Base-by-base conservation (phyloP, 2,329 filamentous ascomycete genomes). In the Xylogone sp. region DNA sequence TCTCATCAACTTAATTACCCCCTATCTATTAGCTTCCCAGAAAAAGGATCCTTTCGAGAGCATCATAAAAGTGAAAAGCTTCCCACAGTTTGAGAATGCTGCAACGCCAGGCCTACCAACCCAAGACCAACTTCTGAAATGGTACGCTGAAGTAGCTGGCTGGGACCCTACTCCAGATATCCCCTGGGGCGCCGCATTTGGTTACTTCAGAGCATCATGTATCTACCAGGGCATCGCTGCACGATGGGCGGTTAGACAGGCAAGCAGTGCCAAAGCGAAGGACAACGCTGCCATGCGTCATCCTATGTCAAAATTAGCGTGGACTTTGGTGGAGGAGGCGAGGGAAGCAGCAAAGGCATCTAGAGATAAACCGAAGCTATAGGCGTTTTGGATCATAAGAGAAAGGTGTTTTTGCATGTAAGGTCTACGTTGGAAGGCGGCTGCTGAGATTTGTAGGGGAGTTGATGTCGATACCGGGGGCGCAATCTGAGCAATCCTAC, bases 211-310 rank as follows among this genome's bases (percentile, higher is more conserved):
- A 60, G 70, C 77, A 49, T 75, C 82, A 24, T 83, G 77, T 47
- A 83, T 88, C 56, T 81, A 76, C 60, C 94, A 99, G 74, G 94
- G 94, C 2, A 97, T 99, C 67, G 92, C 92, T 46, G 94, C 94
- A 46, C 76, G 94, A 57, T 88, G 88, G 68, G 94, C 94, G 21
- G 73, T 81, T 45, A 76, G 93, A 46, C 93, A 97, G 77, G 94
- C 94, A 34, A 96, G 91, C 71, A 96, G 90, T 68, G 87, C 83
- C 52, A 82, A 87, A 67, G 94, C 94, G 6, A 80, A 77, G 60
- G 78, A 84, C 42, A 89, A 96, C 69, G 90, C 79, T 0, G 74
- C 73, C 50, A 81, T 82, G 67, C 84, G 88, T 71, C 77, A 74
- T 44, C 84, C 88, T 20, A 82, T 93, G 74, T 91, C 87, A 0